phyloP scores from a whole-genome alignment of 2,329 filamentous ascomycete species.

The Chalara sp. region DNA sequence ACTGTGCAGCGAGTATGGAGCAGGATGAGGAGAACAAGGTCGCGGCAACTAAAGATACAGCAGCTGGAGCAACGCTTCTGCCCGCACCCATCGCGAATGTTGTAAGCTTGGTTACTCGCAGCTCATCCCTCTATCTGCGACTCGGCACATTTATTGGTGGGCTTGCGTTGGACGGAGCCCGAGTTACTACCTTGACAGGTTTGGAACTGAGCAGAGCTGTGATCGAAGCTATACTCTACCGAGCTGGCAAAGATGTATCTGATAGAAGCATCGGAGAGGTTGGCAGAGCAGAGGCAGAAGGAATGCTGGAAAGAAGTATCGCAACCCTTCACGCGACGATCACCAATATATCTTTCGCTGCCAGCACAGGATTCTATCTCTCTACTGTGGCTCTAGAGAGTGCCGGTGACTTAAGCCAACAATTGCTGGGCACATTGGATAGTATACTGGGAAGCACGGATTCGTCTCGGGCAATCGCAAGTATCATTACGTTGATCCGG shows the following conservation, averaged over 20 bases:
- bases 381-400: slow-evolving; percentile 48
- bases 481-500: slow-evolving; percentile 57
- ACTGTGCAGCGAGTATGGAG: slow-evolving; percentile 14
- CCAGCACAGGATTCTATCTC: slow-evolving; percentile 52
- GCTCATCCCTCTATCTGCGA: slow-evolving; percentile 44
- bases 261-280: slow-evolving; percentile 31
- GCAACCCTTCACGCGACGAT: slow-evolving; percentile 51
- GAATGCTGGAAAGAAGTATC: slow-evolving; percentile 48
- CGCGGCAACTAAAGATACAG: not conserved
- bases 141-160: slow-evolving; percentile 31
- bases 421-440: slow-evolving; percentile 53
- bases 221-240: slow-evolving; percentile 29
- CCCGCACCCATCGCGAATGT: slow-evolving; percentile 50
- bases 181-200: slow-evolving; percentile 30
- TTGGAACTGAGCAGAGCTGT: slow-evolving; percentile 31
- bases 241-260: slow-evolving; percentile 30
- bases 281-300: slow-evolving; percentile 46
- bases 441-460: slow-evolving; percentile 63
- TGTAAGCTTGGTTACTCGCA: slow-evolving; percentile 54
- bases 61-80: slow-evolving; percentile 41
- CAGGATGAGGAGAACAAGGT: slow-evolving; percentile 17
- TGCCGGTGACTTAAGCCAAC: slow-evolving; percentile 49
- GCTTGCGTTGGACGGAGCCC: slow-evolving; percentile 29
- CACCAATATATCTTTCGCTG: slow-evolving; percentile 53
- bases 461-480: slow-evolving; percentile 59